A percentile compares a stretch with the other conserved stretches of the same genome.
Evolutionary conservation across 1,284 basidiomycete genomes (phyloP).

Genomic region (Tilletiopsis washingtonensis): DNA sequence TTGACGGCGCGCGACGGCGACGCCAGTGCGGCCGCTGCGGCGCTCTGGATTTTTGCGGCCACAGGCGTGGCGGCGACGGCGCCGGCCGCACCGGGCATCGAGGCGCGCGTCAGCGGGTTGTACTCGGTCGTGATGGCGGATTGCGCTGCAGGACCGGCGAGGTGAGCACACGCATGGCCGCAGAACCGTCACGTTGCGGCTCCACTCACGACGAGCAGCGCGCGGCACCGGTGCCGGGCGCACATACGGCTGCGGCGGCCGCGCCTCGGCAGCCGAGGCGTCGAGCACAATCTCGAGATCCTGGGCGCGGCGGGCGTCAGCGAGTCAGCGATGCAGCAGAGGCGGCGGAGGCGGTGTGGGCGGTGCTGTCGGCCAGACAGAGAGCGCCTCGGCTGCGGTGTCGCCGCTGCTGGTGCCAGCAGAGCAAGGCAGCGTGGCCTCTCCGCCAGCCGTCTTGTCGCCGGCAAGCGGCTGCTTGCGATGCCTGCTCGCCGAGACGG

Average conservation of each 20-base stretch:
- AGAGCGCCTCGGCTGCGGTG: too few relatives aligned
- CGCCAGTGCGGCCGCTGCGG: too few relatives aligned
- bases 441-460: too few relatives aligned
- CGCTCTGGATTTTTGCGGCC: too few relatives aligned
- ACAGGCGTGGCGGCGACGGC: not conserved
- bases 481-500: not conserved
- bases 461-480: too few relatives aligned
- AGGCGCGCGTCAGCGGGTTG: constrained; percentile 69
- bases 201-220: constrained; percentile 3
- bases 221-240: constrained; percentile 10
- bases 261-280: constrained; percentile 20
- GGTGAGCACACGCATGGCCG: not conserved
- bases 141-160: constrained; percentile 50
- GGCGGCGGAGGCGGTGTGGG: not conserved
- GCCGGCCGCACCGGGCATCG: constrained; percentile 17
- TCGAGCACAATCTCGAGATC: constrained; percentile 49
- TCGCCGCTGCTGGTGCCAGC: too few relatives aligned
- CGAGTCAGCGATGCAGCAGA: not conserved
- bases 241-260: constrained; percentile 21
- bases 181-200: not conserved
- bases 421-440: too few relatives aligned
- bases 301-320: constrained; percentile 1
- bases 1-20: too few relatives aligned
- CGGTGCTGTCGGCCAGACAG: too few relatives aligned
- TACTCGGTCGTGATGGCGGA: constrained; percentile 80